These are phyloP conservation scores for Aureobasidium musti DNA, from an alignment of 2,329 filamentous ascomycete genomes.

Conservation along the genomic window DNA sequence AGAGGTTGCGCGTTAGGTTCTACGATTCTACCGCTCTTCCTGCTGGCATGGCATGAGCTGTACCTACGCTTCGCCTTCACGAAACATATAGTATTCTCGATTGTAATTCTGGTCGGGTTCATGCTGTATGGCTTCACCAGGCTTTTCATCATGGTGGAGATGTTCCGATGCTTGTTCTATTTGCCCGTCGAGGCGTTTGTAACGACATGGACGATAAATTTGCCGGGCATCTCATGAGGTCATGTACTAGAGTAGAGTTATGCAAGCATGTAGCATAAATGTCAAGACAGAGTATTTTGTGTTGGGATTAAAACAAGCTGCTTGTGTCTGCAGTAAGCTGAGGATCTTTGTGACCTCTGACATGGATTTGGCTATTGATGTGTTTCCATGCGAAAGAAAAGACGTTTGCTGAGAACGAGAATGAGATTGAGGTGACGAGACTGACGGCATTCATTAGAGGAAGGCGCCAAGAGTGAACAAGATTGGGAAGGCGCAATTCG, in stretches of 20 bases:
- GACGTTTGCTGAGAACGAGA: background rate
- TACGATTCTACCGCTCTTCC: background rate
- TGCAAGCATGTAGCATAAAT: background rate
- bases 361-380: background rate
- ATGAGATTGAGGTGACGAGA: slow-evolving; percentile 19
- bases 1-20: slow-evolving; percentile 7
- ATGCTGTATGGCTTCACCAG: slow-evolving; percentile 20
- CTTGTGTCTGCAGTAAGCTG: background rate
- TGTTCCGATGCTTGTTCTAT: slow-evolving; percentile 18
- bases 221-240: slow-evolving; percentile 8
- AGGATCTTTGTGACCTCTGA: background rate
- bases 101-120: background rate
- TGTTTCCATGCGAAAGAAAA: background rate
- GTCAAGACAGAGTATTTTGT: background rate
- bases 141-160: slow-evolving; percentile 21
- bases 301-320: background rate
- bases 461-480: slow-evolving; percentile 7
- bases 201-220: slow-evolving; percentile 17
- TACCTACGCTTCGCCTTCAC: slow-evolving; percentile 8
- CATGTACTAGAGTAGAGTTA: background rate
- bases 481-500: slow-evolving; percentile 27
- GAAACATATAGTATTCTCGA: slow-evolving; percentile 1
- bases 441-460: background rate
- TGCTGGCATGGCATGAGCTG: slow-evolving; percentile 15
- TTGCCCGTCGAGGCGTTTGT: slow-evolving; percentile 6